Percentiles rank a stretch among this genome's conserved stretches.
phyloP scores from a whole-genome alignment of 2,329 filamentous ascomycete species.

The Rugonectria rugulosa region DNA sequence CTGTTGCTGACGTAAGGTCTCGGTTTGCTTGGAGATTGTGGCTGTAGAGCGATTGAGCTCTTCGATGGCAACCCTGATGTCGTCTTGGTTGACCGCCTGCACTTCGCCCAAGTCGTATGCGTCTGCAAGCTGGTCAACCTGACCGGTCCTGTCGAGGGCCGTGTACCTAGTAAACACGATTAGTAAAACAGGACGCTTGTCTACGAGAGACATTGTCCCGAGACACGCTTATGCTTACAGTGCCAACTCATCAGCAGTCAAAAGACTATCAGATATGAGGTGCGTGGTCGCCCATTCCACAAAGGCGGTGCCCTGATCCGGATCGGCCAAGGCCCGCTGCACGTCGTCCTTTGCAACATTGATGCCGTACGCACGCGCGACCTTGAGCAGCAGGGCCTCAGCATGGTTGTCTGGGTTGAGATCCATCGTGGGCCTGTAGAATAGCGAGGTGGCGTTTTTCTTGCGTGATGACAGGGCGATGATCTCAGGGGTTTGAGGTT shows the following conservation, averaged over 20 bases:
- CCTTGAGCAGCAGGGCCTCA: conserved; percentile 45
- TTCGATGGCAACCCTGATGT: conserved; percentile 67
- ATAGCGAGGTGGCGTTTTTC: conserved; percentile 45
- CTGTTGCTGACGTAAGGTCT: conserved; percentile 67
- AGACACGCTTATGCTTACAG: conserved; percentile 50
- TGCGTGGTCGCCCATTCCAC: conserved; percentile 59
- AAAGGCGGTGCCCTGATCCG: conserved; percentile 45
- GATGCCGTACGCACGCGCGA: conserved; percentile 43
- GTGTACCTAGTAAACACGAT: conserved; percentile 52
- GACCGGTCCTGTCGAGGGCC: conserved; percentile 56
- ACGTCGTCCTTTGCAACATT: conserved; percentile 47
- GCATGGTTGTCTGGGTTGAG: conserved; percentile 38
- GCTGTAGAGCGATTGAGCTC: conserved; percentile 71
- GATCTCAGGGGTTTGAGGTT: conserved; percentile 22
- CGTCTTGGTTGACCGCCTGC: conserved; percentile 63
- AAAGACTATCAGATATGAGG: conserved; percentile 58
- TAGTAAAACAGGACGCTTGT: neutral
- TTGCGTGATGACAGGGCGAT: conserved; percentile 3
- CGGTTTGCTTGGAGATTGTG: conserved; percentile 69
- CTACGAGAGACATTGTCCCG: neutral
- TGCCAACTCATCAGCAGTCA: conserved; percentile 62
- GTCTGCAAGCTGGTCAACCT: conserved; percentile 54
- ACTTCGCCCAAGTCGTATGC: conserved; percentile 55
- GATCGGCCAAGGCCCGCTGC: conserved; percentile 46
- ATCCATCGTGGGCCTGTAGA: conserved; percentile 42